A percentile compares a stretch with the other conserved stretches of the same genome.
Conservation (phyloP, 116 monocot genomes). For the Papilionanthe hybrid region DNA sequence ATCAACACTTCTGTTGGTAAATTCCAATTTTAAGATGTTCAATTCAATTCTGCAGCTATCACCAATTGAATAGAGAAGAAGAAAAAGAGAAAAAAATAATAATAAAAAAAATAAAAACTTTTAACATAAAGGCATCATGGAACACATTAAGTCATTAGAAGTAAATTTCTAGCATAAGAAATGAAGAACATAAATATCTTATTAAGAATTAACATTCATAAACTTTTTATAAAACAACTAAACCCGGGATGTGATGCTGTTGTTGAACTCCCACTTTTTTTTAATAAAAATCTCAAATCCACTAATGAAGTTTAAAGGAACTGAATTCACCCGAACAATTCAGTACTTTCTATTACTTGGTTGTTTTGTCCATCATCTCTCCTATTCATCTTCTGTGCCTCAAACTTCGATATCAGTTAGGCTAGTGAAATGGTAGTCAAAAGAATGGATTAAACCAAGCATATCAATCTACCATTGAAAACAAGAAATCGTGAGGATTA, state of each 20-base stretch:
- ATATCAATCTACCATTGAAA: not conserved
- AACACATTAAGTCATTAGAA: not conserved
- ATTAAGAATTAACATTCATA: too few species aligned
- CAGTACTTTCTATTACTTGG: too few species aligned
- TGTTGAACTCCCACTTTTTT: too few species aligned
- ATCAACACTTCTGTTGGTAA: not conserved
- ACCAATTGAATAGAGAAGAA: not conserved
- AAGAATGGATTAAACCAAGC: not conserved
- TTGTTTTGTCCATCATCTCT: too few species aligned
- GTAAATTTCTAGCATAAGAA: not conserved
- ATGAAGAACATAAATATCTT: not conserved
- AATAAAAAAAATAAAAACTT: too few species aligned
- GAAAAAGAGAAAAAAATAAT: not conserved
- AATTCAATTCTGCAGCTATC: not conserved
- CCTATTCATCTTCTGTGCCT: not conserved
- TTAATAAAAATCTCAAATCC: too few species aligned
- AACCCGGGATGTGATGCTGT: too few species aligned
- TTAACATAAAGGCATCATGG: not conserved
- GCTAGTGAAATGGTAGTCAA: not conserved
- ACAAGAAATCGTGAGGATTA: not conserved
- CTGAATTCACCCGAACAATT: too few species aligned
- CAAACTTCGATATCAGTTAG: not conserved
- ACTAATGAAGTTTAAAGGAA: too few species aligned
- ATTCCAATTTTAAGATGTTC: not conserved
- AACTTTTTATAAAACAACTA: too few species aligned